phyloP scores from a whole-genome alignment of 129 eudicot genomes.

The Artemisia tridentata region DNA sequence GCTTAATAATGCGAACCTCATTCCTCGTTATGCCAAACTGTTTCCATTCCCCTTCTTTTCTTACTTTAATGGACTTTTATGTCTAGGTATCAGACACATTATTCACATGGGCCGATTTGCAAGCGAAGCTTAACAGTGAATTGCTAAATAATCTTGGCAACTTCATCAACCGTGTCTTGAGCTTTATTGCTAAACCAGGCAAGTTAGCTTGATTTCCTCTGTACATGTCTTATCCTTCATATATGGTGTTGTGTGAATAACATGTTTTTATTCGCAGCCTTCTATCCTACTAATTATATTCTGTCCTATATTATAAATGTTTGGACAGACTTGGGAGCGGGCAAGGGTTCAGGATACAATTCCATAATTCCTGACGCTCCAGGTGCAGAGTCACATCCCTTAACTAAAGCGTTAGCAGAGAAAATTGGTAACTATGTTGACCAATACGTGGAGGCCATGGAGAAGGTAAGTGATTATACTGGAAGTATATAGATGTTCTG shows the following conservation, averaged over 20 bases:
- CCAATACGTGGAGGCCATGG: slow-evolving; percentile 88
- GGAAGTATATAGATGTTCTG: slow-evolving; percentile 5
- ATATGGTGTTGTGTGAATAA: no score
- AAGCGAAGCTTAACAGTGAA: slow-evolving; percentile 87
- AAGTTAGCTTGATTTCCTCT: neutral
- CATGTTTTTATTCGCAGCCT: no score
- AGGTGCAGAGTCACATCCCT: slow-evolving; percentile 64
- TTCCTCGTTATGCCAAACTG: neutral
- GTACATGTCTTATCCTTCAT: no score
- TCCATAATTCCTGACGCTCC: slow-evolving; percentile 75
- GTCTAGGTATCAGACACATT: slow-evolving; percentile 84
- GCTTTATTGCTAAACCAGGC: slow-evolving; percentile 95
- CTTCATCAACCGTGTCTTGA: slow-evolving; percentile 89
- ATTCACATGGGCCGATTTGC: slow-evolving; percentile 91
- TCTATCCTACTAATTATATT: no score
- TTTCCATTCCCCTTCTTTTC: neutral
- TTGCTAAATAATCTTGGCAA: slow-evolving; percentile 81
- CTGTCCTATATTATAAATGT: neutral
- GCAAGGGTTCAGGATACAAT: slow-evolving; percentile 75
- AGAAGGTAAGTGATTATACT: slow-evolving; percentile 54
- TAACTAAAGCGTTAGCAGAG: slow-evolving; percentile 62
- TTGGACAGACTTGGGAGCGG: slow-evolving; percentile 40
- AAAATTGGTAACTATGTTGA: slow-evolving; percentile 71
- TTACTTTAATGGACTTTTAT: neutral
- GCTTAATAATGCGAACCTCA: neutral